Base-by-base conservation (phyloP, 305 asterid species). In the Plantago coronopus region DNA sequence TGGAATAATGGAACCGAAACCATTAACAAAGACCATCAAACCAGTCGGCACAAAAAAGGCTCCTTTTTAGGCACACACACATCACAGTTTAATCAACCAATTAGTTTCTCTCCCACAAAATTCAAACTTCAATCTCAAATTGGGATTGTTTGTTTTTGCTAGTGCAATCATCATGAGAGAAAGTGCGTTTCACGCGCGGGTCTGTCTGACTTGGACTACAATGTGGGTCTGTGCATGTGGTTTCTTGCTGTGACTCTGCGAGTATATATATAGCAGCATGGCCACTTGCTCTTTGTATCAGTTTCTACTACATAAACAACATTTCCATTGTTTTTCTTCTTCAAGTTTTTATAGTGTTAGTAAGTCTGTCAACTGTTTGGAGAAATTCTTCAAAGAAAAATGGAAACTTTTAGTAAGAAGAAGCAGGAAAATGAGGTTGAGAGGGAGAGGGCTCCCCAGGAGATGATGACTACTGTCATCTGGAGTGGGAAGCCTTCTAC, bases 401-500 rank as follows among this genome's bases (percentile, higher is more conserved):
- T 57, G 62, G 62, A 56, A 19, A 56, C 18, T 44, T 56, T 44
- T 17, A 34, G 48, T 34, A 34, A 34, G 40, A 34, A 34, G 19
- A 31, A 34, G 11, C 47, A 34, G 5, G 61, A 38, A 23, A 40
- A 40, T 38, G 27, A 57, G 27, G 17, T 14, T 17, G 61, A 37
- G 23, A 12, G 8, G 49, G 15, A 2, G 20, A 57, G 8, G 45
- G 18, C 20, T 57, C 15, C 40, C 17, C 40, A 14, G 62, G 40
- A 57, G 40, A 34, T 34, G 40, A 34, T 34, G 5, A 57, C 62
- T 17, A 57, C 47, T 57, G 62, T 57, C 19, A 42, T 37, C 40
- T 57, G 62, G 62, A 57, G 49, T 37, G 62, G 62, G 15, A 57
- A 21, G 49, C 49, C 62, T 57, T 40, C 62, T 17, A 57, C 93